Conservation (phyloP, 768 basidiomycete species). For the Inosperma sp. region DNA sequence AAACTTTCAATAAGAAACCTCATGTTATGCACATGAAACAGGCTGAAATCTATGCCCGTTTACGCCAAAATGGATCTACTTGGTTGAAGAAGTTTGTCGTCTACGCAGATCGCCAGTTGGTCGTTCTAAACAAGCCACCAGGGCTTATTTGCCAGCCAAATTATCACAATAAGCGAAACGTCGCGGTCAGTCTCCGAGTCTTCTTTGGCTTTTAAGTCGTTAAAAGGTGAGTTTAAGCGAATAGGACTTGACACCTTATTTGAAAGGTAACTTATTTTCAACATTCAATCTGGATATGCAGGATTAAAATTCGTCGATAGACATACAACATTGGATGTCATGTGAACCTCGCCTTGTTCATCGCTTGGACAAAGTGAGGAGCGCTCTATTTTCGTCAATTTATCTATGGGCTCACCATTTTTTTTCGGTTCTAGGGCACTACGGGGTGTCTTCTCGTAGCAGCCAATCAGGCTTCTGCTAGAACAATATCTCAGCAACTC, state of each 20-base stretch:
- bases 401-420: not conserved
- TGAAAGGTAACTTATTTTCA: constrained; percentile 27
- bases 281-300: not conserved
- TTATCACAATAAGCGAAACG: constrained; percentile 14
- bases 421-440: constrained; percentile 40
- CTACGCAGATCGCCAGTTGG: constrained; percentile 50
- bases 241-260: constrained; percentile 32
- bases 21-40: not conserved
- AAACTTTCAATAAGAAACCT: no score
- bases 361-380: constrained; percentile 58
- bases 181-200: constrained; percentile 13
- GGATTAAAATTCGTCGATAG: constrained; percentile 11
- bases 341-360: constrained; percentile 48
- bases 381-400: constrained; percentile 2
- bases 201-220: constrained; percentile 10
- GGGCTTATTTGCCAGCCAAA: constrained; percentile 50
- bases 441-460: constrained; percentile 62
- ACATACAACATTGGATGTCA: constrained; percentile 21
- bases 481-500: constrained; percentile 55
- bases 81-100: constrained; percentile 31
- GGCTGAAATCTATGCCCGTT: constrained; percentile 5
- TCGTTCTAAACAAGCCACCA: constrained; percentile 59
- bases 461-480: constrained; percentile 38
- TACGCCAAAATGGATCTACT: constrained; percentile 11
- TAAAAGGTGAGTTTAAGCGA: constrained; percentile 6